Base-by-base conservation (phyloP, 768 basidiomycete genomes). In the Lactarius vividus region DNA sequence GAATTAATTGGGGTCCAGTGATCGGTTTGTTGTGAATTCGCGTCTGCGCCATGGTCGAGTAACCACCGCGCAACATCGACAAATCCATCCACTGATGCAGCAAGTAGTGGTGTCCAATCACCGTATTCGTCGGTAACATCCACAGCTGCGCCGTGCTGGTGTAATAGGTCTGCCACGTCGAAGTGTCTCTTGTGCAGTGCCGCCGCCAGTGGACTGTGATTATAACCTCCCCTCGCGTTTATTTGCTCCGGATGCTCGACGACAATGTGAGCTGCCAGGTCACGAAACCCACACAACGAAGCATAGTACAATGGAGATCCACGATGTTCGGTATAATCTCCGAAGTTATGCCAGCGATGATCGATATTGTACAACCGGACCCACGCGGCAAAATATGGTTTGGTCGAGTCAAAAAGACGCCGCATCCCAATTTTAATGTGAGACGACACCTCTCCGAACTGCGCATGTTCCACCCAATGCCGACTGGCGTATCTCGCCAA, bases 251-350 rank as follows among this genome's bases (percentile, higher is more conserved):
- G 54, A 33, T 33, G 8, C 29, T 55, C 20, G 28, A 20, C 2
- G 8, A 55, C 33, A 8, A 55, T 55, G 3, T 55, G 18, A 8
- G 15, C 18, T 20, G 29, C 28, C 3, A 55, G 29, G 20, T 55
- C 54, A 55, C 6, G 16, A n/a, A 55, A 11, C 1, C 54, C 54
- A 8, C 29, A 55, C 18, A 55, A 33, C 4, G 54, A 33, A 0
- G 54, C 28, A 31, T 55, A 33, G 6, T 55, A 55, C 9, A 55
- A 18, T 4, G 54, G 28, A 55, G 31, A 18, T 55, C 31, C 54
- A 7, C 2, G 49, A 26, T 5, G 4, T 4, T 0, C 1, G 20
- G 20, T 1, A 29, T 0, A 0, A 8, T 31, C 18, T 31, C 16
- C 28, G 11, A 33, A 31, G 0, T 31, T 8, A 10, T 4, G 0